Evolutionary conservation across 116 monocot species (phyloP).

Genomic region (Phalaenopsis hybrid): DNA sequence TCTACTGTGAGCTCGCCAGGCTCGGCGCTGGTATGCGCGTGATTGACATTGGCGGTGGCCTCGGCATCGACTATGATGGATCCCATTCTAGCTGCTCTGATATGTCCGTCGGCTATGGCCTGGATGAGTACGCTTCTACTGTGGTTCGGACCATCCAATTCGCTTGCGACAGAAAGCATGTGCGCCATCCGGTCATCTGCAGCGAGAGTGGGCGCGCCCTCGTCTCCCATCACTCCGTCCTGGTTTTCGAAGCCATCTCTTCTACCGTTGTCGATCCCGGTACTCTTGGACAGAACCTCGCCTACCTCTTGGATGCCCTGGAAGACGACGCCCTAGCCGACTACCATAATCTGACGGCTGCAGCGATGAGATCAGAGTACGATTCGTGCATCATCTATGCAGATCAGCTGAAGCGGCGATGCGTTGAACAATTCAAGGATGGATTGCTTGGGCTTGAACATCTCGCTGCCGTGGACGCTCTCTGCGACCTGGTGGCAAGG

Average conservation of each 20-base stretch:
- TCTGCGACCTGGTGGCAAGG: conserved; percentile 60
- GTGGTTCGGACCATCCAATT: conserved; percentile 56
- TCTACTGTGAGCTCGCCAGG: conserved; percentile 80
- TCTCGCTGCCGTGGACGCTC: conserved; percentile 64
- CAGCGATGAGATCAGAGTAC: conserved; percentile 49
- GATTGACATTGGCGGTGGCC: conserved; percentile 85
- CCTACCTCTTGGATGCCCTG: conserved; percentile 45
- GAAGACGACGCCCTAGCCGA: conserved; percentile 52
- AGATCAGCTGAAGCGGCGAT: conserved; percentile 66
- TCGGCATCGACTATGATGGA: conserved; percentile 90
- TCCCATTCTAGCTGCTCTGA: conserved; percentile 64
- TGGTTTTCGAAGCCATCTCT: conserved; percentile 76
- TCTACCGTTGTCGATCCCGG: conserved; percentile 14
- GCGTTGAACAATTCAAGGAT: conserved; percentile 72
- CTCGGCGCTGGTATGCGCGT: conserved; percentile 78
- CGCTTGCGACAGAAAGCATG: conserved; percentile 63
- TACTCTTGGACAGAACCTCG: conserved; percentile 22
- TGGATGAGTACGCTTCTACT: conserved; percentile 70
- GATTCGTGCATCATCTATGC: conserved; percentile 41
- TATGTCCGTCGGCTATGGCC: conserved; percentile 72
- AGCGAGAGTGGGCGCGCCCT: conserved; percentile 96
- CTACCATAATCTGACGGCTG: conserved; percentile 55
- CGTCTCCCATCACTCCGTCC: conserved; percentile 88
- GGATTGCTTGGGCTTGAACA: conserved; percentile 68
- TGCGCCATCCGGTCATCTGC: conserved; percentile 76